Evolutionary conservation across 306 rosid species (phyloP).

Genomic region (Lablab purpureus): DNA sequence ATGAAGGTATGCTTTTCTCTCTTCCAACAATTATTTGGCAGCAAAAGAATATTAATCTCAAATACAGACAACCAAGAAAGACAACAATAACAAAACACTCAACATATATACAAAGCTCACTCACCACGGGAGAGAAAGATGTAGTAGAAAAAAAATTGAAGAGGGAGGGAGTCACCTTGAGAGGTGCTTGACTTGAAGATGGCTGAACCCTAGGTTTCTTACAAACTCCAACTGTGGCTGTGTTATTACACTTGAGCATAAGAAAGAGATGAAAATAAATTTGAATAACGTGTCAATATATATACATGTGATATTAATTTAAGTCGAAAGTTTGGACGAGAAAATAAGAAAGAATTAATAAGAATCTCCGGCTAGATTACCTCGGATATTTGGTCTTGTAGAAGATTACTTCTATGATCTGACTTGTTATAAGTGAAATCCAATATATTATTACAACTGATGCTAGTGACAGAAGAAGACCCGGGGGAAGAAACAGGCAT

Average conservation of each 20-base stretch:
- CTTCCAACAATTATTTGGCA: constrained; percentile 10
- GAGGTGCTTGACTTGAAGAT: constrained; percentile 74
- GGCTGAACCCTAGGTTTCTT: constrained; percentile 86
- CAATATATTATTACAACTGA: constrained; percentile 54
- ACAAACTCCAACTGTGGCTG: constrained; percentile 54
- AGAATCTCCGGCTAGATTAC: constrained; percentile 43
- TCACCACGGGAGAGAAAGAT: not conserved
- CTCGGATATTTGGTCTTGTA: constrained; percentile 62
- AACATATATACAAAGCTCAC: constrained; percentile 20
- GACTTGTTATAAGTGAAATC: constrained; percentile 69
- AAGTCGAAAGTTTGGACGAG: not conserved
- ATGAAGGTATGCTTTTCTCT: constrained; percentile 10
- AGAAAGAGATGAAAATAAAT: constrained; percentile 7
- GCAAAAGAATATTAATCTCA: constrained; percentile 42
- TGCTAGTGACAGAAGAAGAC: constrained; percentile 63
- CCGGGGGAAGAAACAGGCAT: constrained; percentile 68
- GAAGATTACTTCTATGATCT: constrained; percentile 51
- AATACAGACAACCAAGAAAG: constrained; percentile 45
- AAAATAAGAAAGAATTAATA: not conserved
- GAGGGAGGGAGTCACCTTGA: constrained; percentile 66
- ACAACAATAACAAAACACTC: constrained; percentile 33
- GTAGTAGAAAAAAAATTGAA: constrained; percentile 2
- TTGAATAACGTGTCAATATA: not conserved
- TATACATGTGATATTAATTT: not conserved
- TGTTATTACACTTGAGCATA: constrained; percentile 59